A percentile compares a stretch with the other conserved stretches of the same genome.
Conservation (phyloP, 2,329 filamentous ascomycete genomes). For the Fusarium subtropicale region DNA sequence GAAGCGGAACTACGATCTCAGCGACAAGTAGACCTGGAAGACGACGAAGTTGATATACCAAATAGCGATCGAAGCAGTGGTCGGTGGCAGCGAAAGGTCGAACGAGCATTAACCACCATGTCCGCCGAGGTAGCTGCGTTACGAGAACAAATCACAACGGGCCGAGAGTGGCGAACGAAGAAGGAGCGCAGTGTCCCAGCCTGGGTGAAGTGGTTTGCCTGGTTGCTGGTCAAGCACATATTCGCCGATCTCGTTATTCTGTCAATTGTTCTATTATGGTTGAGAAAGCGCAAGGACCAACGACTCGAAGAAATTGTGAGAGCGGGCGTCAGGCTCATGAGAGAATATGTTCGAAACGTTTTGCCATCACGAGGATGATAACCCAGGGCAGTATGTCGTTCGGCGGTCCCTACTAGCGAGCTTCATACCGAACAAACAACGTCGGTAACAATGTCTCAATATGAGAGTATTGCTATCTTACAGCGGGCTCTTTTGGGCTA, state of each 20-base stretch:
- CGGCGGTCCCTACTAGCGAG: too few relatives aligned
- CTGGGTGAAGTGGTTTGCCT: constrained; percentile 78
- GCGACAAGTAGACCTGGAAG: constrained; percentile 59
- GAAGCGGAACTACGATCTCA: constrained; percentile 70
- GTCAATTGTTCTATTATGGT: constrained; percentile 74
- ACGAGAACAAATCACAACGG: constrained; percentile 86
- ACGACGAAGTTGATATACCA: constrained; percentile 57
- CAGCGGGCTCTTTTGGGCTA: neutral
- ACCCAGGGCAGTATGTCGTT: neutral
- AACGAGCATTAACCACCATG: constrained; percentile 86
- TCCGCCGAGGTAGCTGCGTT: constrained; percentile 93
- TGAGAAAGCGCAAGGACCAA: constrained; percentile 77
- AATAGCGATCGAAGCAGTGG: constrained; percentile 52
- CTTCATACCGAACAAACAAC: too few relatives aligned
- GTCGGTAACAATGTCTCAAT: neutral
- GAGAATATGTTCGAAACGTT: constrained; percentile 70
- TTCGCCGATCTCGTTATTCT: constrained; percentile 77
- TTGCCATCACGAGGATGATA: constrained; percentile 66
- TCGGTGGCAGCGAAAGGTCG: constrained; percentile 84
- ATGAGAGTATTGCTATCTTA: neutral
- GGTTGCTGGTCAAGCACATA: constrained; percentile 78
- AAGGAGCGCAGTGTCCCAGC: constrained; percentile 72
- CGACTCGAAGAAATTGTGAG: constrained; percentile 80
- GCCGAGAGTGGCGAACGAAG: constrained; percentile 76
- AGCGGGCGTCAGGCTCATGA: constrained; percentile 66